phyloP scores from a whole-genome alignment of 345 rosid genomes.

The Gossypium longicalyx region DNA sequence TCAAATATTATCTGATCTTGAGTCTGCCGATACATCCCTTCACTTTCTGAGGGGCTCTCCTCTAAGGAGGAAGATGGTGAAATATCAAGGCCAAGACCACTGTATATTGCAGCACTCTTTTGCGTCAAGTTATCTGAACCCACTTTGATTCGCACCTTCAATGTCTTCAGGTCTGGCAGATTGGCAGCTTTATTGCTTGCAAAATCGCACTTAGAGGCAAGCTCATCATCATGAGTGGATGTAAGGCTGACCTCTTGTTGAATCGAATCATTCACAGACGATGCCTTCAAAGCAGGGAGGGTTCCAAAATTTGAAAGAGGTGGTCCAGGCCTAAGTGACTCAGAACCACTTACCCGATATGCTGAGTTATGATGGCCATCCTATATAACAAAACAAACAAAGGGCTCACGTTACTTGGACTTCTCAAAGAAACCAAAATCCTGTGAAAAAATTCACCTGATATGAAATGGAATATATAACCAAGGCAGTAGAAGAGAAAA shows the following conservation, averaged over 20 bases:
- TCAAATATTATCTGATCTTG: conserved; percentile 37
- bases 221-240: conserved; percentile 37
- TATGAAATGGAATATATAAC: neutral
- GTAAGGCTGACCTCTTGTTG: conserved; percentile 38
- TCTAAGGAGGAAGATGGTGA: conserved; percentile 71
- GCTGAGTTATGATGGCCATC: conserved; percentile 38
- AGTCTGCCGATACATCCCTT: conserved; percentile 47
- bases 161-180: conserved; percentile 52
- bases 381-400: conserved; percentile 32
- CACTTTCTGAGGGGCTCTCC: conserved; percentile 68
- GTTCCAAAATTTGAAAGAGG: conserved; percentile 30
- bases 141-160: conserved; percentile 74
- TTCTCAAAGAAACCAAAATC: conserved; percentile 14
- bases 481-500: too few relatives aligned
- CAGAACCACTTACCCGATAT: conserved; percentile 36
- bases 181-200: conserved; percentile 33
- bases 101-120: conserved; percentile 59
- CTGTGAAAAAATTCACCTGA: conserved; percentile 9
- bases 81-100: conserved; percentile 71
- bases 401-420: conserved; percentile 17
- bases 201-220: conserved; percentile 29
- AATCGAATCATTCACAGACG: conserved; percentile 29
- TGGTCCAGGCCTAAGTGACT: conserved; percentile 40
- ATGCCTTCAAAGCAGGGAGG: conserved; percentile 35
- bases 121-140: conserved; percentile 69